Evolutionary conservation across 441 rosid genomes (phyloP), one percentile per base, ranked within the genome.

Genomic region (Iberis amara): DNA sequence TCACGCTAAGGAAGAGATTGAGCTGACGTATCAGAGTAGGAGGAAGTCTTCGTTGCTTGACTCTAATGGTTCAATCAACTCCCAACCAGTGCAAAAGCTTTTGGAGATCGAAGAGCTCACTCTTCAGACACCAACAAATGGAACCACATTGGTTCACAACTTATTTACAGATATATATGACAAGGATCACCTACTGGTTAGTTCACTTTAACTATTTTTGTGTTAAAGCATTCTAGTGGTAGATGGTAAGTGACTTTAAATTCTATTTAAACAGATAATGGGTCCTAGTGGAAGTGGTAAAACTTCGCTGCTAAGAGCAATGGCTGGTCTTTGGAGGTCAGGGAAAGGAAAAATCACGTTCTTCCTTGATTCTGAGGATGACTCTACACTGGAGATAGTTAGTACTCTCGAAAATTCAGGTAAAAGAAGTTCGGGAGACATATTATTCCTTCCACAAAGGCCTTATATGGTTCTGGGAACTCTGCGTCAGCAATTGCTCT

Each of bases 251-350:
- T 32, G 8, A 39, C 44, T 3, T 52, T 24, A 41, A 67, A 54
- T 61, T 42, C 21, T 38, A 59, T 46, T 61, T 26, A 62, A 54
- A 62, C 75, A 90, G 98, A 84, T 90, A 57, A 75, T 55, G 66
- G 98, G 98, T 63, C 89, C 96, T 35, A 90, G 98, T 46, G 98
- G 98, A 36, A 77, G 96, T 35, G 98, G 98, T 43, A 90, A 90
- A 79, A 90, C 98, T 58, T 90, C 98, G 43, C 64, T 90, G 69
- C 71, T 90, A 61, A 82, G 98, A 74, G 85, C 95, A 54, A 70
- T 85, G 78, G 96, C 96, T 68, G 96, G 98, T 61, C 95, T 90
- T 48, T 90, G 96, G 98, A 78, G 64, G 73, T 68, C 69, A 45
- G 98, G 98, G 68, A 83, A 69, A 58, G 98, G 98, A 59, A 77